Conservation (phyloP, 179 eudicot species). For the Gypsophila paniculata region DNA sequence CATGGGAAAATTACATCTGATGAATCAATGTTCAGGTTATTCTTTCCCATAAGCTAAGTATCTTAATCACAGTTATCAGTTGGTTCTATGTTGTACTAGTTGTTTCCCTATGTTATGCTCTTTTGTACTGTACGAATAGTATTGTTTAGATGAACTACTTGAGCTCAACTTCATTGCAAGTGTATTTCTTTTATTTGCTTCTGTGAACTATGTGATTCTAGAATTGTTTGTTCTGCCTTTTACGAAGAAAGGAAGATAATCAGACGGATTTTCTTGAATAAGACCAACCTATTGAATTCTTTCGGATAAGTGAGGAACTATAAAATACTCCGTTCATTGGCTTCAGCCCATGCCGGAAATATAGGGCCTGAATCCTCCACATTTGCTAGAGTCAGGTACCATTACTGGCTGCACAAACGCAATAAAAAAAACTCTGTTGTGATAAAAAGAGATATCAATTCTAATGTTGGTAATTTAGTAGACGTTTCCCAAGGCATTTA, state of each 20-base stretch:
- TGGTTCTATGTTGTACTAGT: conserved; percentile 13
- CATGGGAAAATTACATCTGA: conserved; percentile 46
- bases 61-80: conserved; percentile 17
- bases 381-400: too few relatives aligned
- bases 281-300: neutral
- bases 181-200: conserved; percentile 19
- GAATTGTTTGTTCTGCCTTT: conserved; percentile 27
- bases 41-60: conserved; percentile 26
- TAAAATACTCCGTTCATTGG: too few relatives aligned
- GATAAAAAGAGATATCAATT: too few relatives aligned
- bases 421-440: too few relatives aligned
- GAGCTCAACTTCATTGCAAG: conserved; percentile 31
- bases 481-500: too few relatives aligned
- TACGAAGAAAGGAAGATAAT: too few relatives aligned
- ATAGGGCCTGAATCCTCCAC: too few relatives aligned
- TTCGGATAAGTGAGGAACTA: neutral
- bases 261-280: neutral
- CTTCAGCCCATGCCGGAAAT: too few relatives aligned
- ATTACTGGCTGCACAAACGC: too few relatives aligned
- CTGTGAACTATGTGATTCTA: conserved; percentile 25
- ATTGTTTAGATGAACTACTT: conserved; percentile 37
- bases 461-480: too few relatives aligned
- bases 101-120: conserved; percentile 26
- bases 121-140: neutral
- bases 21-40: conserved; percentile 36